Base-by-base conservation (phyloP, 2,329 filamentous ascomycete species). In the Diaporthe capsici region DNA sequence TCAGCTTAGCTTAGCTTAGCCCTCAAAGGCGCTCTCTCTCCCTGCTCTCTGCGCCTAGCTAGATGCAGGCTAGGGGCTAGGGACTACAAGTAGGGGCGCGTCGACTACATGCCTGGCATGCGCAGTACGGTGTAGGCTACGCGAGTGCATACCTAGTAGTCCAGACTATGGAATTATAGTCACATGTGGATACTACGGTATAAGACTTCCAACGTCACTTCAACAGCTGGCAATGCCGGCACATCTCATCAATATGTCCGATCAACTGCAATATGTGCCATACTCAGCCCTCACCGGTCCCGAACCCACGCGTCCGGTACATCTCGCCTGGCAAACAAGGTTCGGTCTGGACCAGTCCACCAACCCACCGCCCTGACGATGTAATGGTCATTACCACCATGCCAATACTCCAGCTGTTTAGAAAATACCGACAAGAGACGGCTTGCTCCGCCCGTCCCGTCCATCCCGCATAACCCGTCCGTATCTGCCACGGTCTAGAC, bases 281-380 rank as follows among this genome's bases (percentile, higher is more conserved):
- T 25, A 34, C 31, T 13, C 22, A 47, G 25, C 51, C 25, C 65
- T 55, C 34, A 42, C 65, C 65, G 65, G 65, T 49, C 34, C 47
- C 49, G 34, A 42, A 55, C 65, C 47, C 65, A 55, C 31, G 34
- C 49, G 4, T 70, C 31, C 65, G 65, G 47, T 34, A 70, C 49
- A n/a, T 53, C 47, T 70, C 65, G 65, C 65, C 65, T 42, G 49
- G 49, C 9, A 2, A 55, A 70, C 65, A 70, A 70, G 65, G 65
- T 70, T 70, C 49, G 49, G 65, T 70, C 65, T 55, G 65, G 65
- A 68, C 63, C 65, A 55, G 65, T 68, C 63, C 31, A 34, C 63
- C 63, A 51, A 5, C 63, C 49, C 31, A 70, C 47, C 42, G 25
- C 65, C 65, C 22, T 34, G 49, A 13, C 47, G 4, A 31, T 70